These are phyloP conservation scores for Picochlorum sp. DNA, from an alignment of 139 green algal species.

Conservation along the genomic window DNA sequence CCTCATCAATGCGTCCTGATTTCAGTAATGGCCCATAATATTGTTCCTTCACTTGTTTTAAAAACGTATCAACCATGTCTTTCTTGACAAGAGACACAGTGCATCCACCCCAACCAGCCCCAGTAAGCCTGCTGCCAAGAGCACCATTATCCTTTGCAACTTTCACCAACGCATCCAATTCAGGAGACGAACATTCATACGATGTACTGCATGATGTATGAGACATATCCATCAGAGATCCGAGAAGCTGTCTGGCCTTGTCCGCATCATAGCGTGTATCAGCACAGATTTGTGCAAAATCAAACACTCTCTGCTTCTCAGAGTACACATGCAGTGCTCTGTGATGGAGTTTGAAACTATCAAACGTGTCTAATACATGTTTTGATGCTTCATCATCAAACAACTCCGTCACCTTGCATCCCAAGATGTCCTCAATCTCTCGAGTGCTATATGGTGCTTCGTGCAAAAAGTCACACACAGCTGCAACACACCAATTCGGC, in stretches of 20 bases:
- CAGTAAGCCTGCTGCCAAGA: constrained; percentile 75
- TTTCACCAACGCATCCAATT: constrained; percentile 81
- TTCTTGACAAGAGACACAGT: constrained; percentile 71
- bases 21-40: constrained; percentile 28
- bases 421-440: constrained; percentile 56
- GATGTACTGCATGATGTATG: constrained; percentile 72
- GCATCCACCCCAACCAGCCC: constrained; percentile 91
- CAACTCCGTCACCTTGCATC: constrained; percentile 35
- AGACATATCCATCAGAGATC: constrained; percentile 74
- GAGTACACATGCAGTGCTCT: constrained; percentile 73
- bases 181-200: constrained; percentile 85
- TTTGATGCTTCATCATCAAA: constrained; percentile 43
- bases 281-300: constrained; percentile 43
- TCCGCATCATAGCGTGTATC: neutral
- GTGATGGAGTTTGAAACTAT: constrained; percentile 57
- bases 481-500: constrained; percentile 15
- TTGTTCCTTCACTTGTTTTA: constrained; percentile 27
- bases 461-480: constrained; percentile 53
- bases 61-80: constrained; percentile 49
- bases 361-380: constrained; percentile 30
- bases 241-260: constrained; percentile 56
- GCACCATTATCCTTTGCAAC: constrained; percentile 54
- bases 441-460: constrained; percentile 19
- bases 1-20: constrained; percentile 15
- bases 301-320: constrained; percentile 65